phyloP scores from a whole-genome alignment of 176 grass and related monocot genomes.

The Oryza nivara region DNA sequence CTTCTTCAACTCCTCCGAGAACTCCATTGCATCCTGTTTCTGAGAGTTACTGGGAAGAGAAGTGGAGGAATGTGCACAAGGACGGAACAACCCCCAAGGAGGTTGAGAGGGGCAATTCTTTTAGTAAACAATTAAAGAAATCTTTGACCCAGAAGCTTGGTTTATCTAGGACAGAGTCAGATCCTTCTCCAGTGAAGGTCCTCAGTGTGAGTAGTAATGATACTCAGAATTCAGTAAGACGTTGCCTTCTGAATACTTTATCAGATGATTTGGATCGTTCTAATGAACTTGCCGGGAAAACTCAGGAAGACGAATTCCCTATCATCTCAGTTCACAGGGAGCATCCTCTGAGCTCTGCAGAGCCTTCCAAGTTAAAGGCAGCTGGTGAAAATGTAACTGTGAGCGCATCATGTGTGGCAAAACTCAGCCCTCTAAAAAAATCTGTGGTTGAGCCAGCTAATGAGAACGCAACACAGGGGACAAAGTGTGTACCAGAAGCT shows the following conservation, averaged over 20 bases:
- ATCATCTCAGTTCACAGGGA: conserved; percentile 35
- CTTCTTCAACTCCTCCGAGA: conserved; percentile 63
- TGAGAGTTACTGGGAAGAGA: conserved; percentile 94
- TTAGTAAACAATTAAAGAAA: conserved; percentile 54
- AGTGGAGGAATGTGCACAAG: conserved; percentile 84
- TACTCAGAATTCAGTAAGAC: conserved; percentile 50
- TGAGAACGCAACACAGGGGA: conserved; percentile 32
- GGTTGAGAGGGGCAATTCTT: conserved; percentile 46
- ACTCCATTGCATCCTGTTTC: conserved; percentile 58
- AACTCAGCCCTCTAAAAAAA: conserved; percentile 22
- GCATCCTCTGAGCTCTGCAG: conserved; percentile 1
- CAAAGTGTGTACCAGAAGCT: conserved; percentile 39
- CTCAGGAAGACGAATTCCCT: conserved; percentile 48
- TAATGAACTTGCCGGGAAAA: conserved; percentile 45
- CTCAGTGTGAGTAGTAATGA: conserved; percentile 26
- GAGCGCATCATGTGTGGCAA: conserved; percentile 8
- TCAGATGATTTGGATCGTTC: conserved; percentile 32
- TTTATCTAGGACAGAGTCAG: conserved; percentile 72
- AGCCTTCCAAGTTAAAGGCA: conserved; percentile 22
- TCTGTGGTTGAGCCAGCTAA: conserved; percentile 1
- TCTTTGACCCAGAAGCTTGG: conserved; percentile 54
- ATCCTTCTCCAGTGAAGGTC: conserved; percentile 59
- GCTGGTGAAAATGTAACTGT: conserved; percentile 26
- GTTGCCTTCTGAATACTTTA: conserved; percentile 60
- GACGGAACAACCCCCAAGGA: conserved; percentile 48